phyloP scores from a whole-genome alignment of 73 alveolate species.

The Tetrahymena elliotti region DNA sequence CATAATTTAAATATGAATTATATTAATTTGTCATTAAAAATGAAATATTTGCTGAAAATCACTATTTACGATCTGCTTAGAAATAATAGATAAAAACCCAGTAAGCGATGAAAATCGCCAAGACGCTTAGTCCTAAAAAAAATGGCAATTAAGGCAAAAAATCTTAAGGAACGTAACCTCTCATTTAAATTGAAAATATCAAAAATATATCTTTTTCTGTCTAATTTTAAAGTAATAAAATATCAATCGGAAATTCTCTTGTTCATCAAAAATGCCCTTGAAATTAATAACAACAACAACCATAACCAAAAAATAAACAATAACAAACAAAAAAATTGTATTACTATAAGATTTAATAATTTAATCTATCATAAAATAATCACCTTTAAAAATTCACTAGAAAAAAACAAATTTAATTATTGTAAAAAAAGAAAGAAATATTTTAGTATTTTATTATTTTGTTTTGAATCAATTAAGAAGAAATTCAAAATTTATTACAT shows the following conservation, averaged over 20 bases:
- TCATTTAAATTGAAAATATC: not conserved
- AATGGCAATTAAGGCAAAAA: not conserved
- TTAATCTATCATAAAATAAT: too few relatives aligned
- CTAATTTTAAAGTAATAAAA: not conserved
- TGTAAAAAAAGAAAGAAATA: too few relatives aligned
- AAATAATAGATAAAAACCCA: not conserved
- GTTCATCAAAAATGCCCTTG: not conserved
- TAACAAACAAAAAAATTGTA: too few relatives aligned
- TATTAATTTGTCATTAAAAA: not conserved
- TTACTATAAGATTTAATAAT: too few relatives aligned
- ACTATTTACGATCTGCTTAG: not conserved
- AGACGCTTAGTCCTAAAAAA: not conserved
- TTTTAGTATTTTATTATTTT: too few relatives aligned
- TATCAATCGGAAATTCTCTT: not conserved
- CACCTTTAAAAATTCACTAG: too few relatives aligned
- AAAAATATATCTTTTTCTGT: not conserved
- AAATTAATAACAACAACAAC: too few relatives aligned
- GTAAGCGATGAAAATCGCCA: not conserved
- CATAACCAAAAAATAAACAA: too few relatives aligned
- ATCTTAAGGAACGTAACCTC: not conserved
- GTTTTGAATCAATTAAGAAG: too few relatives aligned
- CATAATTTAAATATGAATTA: not conserved
- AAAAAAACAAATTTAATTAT: too few relatives aligned
- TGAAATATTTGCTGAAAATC: not conserved
- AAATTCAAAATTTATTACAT: too few relatives aligned